Evolutionary conservation across 2,329 filamentous ascomycete species (phyloP).

Genomic region (Mycocentrospora acerina): DNA sequence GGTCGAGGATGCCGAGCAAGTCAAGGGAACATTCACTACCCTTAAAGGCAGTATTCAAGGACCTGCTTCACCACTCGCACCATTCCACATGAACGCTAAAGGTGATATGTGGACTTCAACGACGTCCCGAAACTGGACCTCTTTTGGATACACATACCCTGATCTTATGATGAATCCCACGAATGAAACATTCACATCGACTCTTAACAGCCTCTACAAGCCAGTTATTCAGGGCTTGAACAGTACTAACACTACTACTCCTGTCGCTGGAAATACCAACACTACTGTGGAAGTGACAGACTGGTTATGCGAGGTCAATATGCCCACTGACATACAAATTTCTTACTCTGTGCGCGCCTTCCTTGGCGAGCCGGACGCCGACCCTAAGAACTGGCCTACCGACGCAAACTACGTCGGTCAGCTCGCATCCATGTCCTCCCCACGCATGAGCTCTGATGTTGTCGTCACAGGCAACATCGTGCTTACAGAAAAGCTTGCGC

Average conservation of each 20-base stretch:
- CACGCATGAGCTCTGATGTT: slow-evolving; percentile 38
- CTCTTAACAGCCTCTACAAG: slow-evolving; percentile 32
- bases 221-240: slow-evolving; percentile 26
- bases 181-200: slow-evolving; percentile 29
- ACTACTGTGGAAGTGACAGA: slow-evolving; percentile 23
- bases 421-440: slow-evolving; percentile 41
- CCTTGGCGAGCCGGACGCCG: slow-evolving; percentile 25
- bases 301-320: slow-evolving; percentile 33
- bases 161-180: slow-evolving; percentile 26
- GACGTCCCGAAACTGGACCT: slow-evolving; percentile 28
- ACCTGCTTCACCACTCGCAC: slow-evolving; percentile 22
- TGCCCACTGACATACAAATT: slow-evolving; percentile 34
- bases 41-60: slow-evolving; percentile 20
- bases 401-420: slow-evolving; percentile 47
- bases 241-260: slow-evolving; percentile 16
- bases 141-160: slow-evolving; percentile 39
- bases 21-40: slow-evolving; percentile 25
- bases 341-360: slow-evolving; percentile 37
- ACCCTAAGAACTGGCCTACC: slow-evolving; percentile 36
- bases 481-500: slow-evolving; percentile 39
- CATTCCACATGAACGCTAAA: slow-evolving; percentile 36
- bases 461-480: slow-evolving; percentile 45
- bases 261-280: slow-evolving; percentile 7
- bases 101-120: slow-evolving; percentile 34
- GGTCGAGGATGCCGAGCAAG: slow-evolving; percentile 25